Evolutionary conservation across 2,329 filamentous ascomycete genomes (phyloP).

Genomic region (Pleomassaria siparia): DNA sequence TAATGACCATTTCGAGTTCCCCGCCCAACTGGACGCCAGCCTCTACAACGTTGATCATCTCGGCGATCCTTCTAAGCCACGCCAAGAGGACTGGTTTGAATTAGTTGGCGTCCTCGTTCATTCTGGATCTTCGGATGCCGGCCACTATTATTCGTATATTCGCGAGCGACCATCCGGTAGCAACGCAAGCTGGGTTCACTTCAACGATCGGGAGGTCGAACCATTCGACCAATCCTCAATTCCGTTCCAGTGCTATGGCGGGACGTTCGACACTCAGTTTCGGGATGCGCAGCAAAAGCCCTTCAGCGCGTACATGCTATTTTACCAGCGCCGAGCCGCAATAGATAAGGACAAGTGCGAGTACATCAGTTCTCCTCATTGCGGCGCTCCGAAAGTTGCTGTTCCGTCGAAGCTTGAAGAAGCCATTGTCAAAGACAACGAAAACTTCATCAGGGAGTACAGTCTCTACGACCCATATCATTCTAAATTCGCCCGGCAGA

Average conservation of each 20-base stretch:
- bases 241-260: constrained; percentile 70
- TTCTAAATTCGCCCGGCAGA: constrained; percentile 63
- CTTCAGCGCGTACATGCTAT: constrained; percentile 91
- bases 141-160: constrained; percentile 96
- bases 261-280: constrained; percentile 37
- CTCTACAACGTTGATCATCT: constrained; percentile 88
- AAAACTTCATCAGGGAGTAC: constrained; percentile 71
- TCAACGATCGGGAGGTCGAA: constrained; percentile 85
- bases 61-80: constrained; percentile 59
- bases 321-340: constrained; percentile 81
- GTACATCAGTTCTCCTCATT: constrained; percentile 43
- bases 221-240: constrained; percentile 74
- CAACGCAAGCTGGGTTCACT: constrained; percentile 75
- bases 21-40: constrained; percentile 78
- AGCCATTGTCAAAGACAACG: constrained; percentile 71
- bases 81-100: constrained; percentile 77
- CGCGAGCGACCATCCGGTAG: constrained; percentile 68
- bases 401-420: constrained; percentile 50
- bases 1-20: constrained; percentile 92
- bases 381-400: constrained; percentile 50
- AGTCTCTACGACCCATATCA: constrained; percentile 77
- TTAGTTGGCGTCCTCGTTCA: constrained; percentile 95
- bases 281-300: constrained; percentile 32
- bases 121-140: constrained; percentile 86
- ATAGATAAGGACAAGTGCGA: constrained; percentile 48